Percentiles rank a stretch among this genome's conserved stretches.
phyloP scores from a whole-genome alignment of 768 basidiomycete species.

The Pluteus cervinus region DNA sequence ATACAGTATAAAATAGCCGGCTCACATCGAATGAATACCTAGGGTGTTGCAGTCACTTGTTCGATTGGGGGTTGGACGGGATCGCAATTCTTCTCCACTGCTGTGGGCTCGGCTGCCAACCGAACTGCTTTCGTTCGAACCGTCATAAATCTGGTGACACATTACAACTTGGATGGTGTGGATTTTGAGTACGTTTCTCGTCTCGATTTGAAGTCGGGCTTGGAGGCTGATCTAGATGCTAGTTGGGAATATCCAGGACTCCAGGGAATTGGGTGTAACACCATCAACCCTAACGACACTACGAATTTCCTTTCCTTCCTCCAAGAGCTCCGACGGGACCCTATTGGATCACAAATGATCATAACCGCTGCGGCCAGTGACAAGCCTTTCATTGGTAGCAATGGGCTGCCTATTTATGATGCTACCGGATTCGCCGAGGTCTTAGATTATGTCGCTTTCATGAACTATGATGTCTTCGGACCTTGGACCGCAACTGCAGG shows the following conservation, averaged over 20 bases:
- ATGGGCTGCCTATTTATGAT: constrained; percentile 54
- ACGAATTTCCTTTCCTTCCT: constrained; percentile 79
- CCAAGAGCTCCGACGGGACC: constrained; percentile 55
- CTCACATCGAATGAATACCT: constrained; percentile 4
- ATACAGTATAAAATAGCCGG: neutral
- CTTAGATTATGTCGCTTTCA: constrained; percentile 47
- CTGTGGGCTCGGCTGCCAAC: constrained; percentile 51
- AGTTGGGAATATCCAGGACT: constrained; percentile 87
- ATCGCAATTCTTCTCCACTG: constrained; percentile 53
- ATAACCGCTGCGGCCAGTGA: constrained; percentile 43
- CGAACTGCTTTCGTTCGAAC: constrained; percentile 62
- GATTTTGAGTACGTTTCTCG: constrained; percentile 39
- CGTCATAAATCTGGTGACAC: constrained; percentile 38
- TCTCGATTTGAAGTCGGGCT: no score
- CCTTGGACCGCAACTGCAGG: constrained; percentile 62
- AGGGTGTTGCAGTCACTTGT: constrained; percentile 54
- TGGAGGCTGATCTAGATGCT: constrained; percentile 1
- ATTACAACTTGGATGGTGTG: constrained; percentile 56
- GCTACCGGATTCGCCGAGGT: constrained; percentile 70
- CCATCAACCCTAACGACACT: constrained; percentile 53
- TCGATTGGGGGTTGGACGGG: constrained; percentile 74
- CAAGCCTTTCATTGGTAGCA: constrained; percentile 32
- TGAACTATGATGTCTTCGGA: constrained; percentile 73
- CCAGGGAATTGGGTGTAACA: constrained; percentile 71
- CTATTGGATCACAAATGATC: constrained; percentile 49